Evolutionary conservation across 192 early-diverging fungal species (phyloP), one percentile per base, ranked within the genome.

Genomic region (Linnemannia zychae): DNA sequence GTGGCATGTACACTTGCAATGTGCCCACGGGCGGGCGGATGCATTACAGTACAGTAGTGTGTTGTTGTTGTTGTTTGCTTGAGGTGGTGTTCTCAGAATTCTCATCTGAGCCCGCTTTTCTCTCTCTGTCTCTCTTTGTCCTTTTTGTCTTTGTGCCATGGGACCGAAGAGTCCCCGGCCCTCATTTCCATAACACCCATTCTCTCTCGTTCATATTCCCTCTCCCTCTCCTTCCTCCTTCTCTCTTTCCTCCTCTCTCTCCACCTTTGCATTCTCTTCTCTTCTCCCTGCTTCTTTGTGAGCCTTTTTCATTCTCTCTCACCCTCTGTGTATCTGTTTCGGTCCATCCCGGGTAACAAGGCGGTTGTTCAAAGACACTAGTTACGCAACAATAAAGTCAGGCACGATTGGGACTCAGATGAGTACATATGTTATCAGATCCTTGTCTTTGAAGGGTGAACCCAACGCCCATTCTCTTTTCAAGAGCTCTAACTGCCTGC

Each of bases 401-500:
- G 40, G 9, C 24, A 22, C 11, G 57, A 63, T 63, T 63, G 12
- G 11, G n/a, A 63, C 57, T 63, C 57, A 63, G 57, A 63, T 63
- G 57, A 63, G 57, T 28, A 12, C 57, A 63, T 63, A 31, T 3
- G 57, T 63, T 63, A 63, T 63, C 57, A 63, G 57, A 63, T 63
- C 9, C 57, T 63, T 63, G 24, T n/a, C 20, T 63, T 33, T 24
- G 22, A 11, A 6, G 11, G 24, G 52, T 24, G 24, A 53, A 53
- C 4, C 20, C 50, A 52, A 31, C 57, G 57, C 57, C 57, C 28
- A 63, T 2, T 63, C 57, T 63, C 57, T 63, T 31, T 15, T 31
- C 12, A n/a, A 28, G 12, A 31, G 11, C 31, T 31, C 28, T 31
- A 11, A 3, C 13, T 31, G 7, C 0, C 57, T 31, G 57, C 28